Evolutionary conservation across 768 basidiomycete species (phyloP).

Genomic region (Termitomyces eurrhizus): DNA sequence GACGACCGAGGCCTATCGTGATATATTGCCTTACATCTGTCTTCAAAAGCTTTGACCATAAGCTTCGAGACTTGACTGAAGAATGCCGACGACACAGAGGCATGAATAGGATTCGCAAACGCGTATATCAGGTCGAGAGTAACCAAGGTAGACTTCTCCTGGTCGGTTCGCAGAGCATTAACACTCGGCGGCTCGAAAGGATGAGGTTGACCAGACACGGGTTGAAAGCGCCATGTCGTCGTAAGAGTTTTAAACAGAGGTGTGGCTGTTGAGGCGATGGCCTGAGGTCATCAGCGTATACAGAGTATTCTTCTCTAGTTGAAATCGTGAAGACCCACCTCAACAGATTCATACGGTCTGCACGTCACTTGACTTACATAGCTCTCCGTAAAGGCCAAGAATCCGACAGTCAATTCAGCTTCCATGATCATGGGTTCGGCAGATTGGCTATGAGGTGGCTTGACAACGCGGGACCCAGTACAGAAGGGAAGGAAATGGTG

Average conservation of each 20-base stretch:
- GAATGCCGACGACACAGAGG: constrained; percentile 77
- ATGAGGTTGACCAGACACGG: constrained; percentile 42
- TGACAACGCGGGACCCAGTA: constrained; percentile 63
- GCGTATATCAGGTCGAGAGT: constrained; percentile 82
- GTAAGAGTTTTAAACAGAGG: constrained; percentile 70
- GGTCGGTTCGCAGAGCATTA: constrained; percentile 3
- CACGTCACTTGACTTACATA: constrained; percentile 86
- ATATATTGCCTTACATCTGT: constrained; percentile 72
- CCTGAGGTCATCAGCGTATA: constrained; percentile 35
- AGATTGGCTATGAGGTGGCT: constrained; percentile 17
- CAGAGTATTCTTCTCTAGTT: background rate
- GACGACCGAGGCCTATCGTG: constrained; percentile 34
- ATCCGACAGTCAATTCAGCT: constrained; percentile 86
- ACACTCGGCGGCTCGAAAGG: constrained; percentile 20
- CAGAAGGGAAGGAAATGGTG: constrained; percentile 89
- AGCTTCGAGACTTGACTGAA: constrained; percentile 82
- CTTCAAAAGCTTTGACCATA: constrained; percentile 93
- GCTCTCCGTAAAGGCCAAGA: constrained; percentile 81
- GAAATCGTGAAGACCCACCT: constrained; percentile 46
- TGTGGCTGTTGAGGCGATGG: constrained; percentile 65
- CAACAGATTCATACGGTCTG: constrained; percentile 70
- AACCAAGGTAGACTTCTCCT: constrained; percentile 63
- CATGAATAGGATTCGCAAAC: constrained; percentile 85
- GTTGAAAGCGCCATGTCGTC: constrained; percentile 73
- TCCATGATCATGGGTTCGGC: constrained; percentile 49